phyloP scores from a whole-genome alignment of 805 yeast genomes.

The Metschnikowia continentalis region DNA sequence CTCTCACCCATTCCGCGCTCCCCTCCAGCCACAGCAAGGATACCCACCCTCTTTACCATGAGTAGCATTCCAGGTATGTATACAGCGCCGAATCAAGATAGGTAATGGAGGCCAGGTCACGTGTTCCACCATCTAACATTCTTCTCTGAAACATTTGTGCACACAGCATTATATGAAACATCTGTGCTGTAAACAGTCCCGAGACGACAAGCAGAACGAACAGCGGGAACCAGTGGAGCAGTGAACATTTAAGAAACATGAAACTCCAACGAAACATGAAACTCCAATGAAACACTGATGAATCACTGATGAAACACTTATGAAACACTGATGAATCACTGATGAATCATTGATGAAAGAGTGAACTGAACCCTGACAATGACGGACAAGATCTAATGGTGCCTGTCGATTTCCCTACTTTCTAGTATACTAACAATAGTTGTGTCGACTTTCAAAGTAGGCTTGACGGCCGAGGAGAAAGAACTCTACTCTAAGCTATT shows the following conservation, averaged over 20 bases:
- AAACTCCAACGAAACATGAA: no score
- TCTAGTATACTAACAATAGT: conserved; percentile 2
- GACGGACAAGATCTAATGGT: no score
- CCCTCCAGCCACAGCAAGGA: conserved; percentile 1
- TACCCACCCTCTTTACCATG: conserved; percentile 3
- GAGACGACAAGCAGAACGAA: no score
- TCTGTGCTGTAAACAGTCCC: no score
- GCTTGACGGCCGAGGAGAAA: conserved; percentile 72
- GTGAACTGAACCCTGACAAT: no score
- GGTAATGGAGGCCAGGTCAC: background rate
- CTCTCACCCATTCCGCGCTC: conserved; percentile 6
- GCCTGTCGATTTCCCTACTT: background rate
- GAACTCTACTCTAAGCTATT: conserved; percentile 70
- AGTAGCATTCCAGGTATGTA: conserved; percentile 9
- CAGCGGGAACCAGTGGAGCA: no score
- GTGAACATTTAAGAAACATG: no score
- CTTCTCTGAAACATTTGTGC: background rate
- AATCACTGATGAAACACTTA: no score
- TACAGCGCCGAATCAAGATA: background rate
- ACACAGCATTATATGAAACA: no score
- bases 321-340: no score
- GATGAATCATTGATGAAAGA: no score
- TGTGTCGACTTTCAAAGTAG: conserved; percentile 35
- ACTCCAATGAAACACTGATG: no score
- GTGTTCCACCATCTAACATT: background rate